Evolutionary conservation across 768 basidiomycete genomes (phyloP), one percentile per base, ranked within the genome.

Genomic region (Hericium coralloides): DNA sequence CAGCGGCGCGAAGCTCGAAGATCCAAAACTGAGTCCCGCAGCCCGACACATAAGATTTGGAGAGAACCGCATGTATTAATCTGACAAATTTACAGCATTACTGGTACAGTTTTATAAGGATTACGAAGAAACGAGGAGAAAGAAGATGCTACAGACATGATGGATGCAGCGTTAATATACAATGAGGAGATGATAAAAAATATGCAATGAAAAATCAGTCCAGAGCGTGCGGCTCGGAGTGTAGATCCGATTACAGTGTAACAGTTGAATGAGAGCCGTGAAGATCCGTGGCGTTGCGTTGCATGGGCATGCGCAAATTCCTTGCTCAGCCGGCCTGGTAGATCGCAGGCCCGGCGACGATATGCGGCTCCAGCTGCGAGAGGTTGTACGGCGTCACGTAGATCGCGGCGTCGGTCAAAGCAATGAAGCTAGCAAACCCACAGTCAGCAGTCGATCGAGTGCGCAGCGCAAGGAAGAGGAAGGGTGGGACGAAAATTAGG

Each of bases 351-450:
- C 81, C 79, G 37, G 82, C 82, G 15, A 84, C 74, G 55, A 85
- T 71, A 59, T 83, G 77, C 41, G 67, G 58, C 63, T 84, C 79
- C 50, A 84, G 60, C 60, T 74, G 62, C 2, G 76, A 73, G 22
- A 82, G 60, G 67, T 84, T 85, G 69, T 77, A 81, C 1, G 84
- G 81, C 17, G 84, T 84, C 12, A 85, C 75, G 59, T 66, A 76
- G 8, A 75, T 65, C 61, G 82, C 71, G 17, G 64, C 60, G 63
- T 80, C 78, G 15, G 76, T 78, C 26, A 85, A 68, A 10, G 72
- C 71, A 25, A 84, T 65, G 66, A 83, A 85, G 59, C 72, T 75
- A 57, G 31, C 31, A 9, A 0, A 31, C 31, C 4, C 31, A 31
- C 4, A 31, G 31, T 31, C 31, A 31, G 31, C 31, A 8, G 7